phyloP scores from a whole-genome alignment of 495 filamentous ascomycete genomes.

The Diplogelasinospora grovesii region DNA sequence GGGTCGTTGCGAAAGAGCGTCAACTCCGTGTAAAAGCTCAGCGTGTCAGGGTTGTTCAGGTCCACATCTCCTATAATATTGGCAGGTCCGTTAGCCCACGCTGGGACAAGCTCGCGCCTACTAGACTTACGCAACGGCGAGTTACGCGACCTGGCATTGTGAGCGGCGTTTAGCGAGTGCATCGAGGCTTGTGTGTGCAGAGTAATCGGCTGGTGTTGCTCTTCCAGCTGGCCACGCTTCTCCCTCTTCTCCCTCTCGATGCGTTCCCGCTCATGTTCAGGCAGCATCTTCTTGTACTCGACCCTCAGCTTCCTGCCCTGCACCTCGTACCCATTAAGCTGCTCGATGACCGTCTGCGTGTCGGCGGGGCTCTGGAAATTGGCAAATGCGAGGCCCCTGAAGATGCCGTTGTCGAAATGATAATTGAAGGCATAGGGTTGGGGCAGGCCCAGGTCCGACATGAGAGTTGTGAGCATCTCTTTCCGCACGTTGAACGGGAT shows the following conservation, averaged over 20 bases:
- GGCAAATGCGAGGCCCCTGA: conserved; percentile 91
- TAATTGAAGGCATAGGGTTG: conserved; percentile 99
- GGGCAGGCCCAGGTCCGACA: conserved; percentile 86
- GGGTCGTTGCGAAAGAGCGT: conserved; percentile 79
- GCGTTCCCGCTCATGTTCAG: conserved; percentile 84
- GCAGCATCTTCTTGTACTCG: conserved; percentile 99
- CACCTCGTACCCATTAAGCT: conserved; percentile 90
- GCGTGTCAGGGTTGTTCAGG: conserved; percentile 82
- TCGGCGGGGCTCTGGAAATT: conserved; percentile 96
- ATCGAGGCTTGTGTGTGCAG: conserved; percentile 80
- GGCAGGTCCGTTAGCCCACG: conserved; percentile 12
- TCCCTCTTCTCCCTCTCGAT: conserved; percentile 97
- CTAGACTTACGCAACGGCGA: conserved; percentile 33
- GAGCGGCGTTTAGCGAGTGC: conserved; percentile 63
- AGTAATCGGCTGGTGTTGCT: conserved; percentile 72
- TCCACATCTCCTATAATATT: conserved; percentile 62
- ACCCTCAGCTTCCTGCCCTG: conserved; percentile 91
- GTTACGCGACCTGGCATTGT: conserved; percentile 21
- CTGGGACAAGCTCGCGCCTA: conserved; percentile 21
- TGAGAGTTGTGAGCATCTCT: conserved; percentile 83
- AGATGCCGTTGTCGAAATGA: conserved; percentile 97
- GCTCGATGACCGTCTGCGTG: conserved; percentile 81
- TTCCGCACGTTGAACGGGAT: conserved; percentile 98
- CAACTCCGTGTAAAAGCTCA: conserved; percentile 82
- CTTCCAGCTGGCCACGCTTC: conserved; percentile 90